Percentiles rank a stretch among this genome's conserved stretches.
These are phyloP conservation scores for Chalciporus piperatus DNA, from an alignment of 768 basidiomycete genomes.

Conservation along the genomic window DNA sequence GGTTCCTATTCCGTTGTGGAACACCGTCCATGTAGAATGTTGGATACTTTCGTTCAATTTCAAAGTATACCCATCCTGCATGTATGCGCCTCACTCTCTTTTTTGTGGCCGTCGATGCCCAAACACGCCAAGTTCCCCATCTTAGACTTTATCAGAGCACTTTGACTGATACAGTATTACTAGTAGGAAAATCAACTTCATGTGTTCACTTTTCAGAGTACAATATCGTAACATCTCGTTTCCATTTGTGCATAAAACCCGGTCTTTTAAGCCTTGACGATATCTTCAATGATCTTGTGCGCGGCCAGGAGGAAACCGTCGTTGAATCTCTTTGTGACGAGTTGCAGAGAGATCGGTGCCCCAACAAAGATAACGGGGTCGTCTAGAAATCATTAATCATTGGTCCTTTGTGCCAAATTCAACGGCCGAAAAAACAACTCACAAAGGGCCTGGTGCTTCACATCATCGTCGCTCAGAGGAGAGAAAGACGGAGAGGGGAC, in stretches of 20 bases:
- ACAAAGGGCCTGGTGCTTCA: neutral
- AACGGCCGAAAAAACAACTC: neutral
- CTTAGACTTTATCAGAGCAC: neutral
- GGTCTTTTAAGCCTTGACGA: neutral
- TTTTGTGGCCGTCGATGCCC: too few relatives aligned
- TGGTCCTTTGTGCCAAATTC: neutral
- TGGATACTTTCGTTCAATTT: neutral
- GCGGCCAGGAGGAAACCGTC: slow-evolving; percentile 3
- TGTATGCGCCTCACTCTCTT: too few relatives aligned
- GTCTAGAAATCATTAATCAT: neutral
- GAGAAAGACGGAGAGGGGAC: slow-evolving; percentile 4
- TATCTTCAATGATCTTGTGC: slow-evolving; percentile 1
- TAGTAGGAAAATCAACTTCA: neutral
- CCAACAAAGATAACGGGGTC: neutral
- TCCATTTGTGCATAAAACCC: neutral
- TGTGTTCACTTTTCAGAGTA: neutral
- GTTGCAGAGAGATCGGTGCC: slow-evolving; percentile 1
- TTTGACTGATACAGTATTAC: too few relatives aligned
- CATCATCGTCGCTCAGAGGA: slow-evolving; percentile 19
- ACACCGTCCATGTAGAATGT: neutral
- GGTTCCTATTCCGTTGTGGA: too few relatives aligned
- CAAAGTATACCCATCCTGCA: too few relatives aligned
- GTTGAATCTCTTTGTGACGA: slow-evolving; percentile 2
- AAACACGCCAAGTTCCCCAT: too few relatives aligned
- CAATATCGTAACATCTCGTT: neutral